Evolutionary conservation across 129 eudicot species (phyloP).

Genomic region (Helianthus tuberosus): DNA sequence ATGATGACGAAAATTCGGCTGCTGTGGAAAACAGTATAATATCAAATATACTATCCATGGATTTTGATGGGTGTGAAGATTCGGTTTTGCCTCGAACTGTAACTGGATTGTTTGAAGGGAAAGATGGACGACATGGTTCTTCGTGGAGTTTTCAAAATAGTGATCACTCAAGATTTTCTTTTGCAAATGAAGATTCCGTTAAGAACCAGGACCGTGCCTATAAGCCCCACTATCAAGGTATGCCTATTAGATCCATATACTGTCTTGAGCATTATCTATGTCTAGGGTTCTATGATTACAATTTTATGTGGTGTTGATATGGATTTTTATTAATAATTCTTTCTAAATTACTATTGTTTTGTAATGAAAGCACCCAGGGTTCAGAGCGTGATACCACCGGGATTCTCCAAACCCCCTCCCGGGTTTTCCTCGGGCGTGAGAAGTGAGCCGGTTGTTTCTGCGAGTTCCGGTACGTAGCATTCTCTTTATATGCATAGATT

Average conservation of each 20-base stretch:
- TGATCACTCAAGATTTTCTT: conserved; percentile 58
- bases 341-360: background rate
- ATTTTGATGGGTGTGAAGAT: conserved; percentile 57
- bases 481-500: conserved; percentile 5
- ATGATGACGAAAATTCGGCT: conserved; percentile 46
- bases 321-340: background rate
- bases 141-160: conserved; percentile 49
- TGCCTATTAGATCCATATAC: background rate
- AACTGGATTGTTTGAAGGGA: conserved; percentile 40
- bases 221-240: conserved; percentile 65
- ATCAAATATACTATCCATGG: conserved; percentile 66
- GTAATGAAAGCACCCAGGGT: conserved; percentile 47
- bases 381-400: conserved; percentile 58
- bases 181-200: conserved; percentile 31
- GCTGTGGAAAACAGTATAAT: conserved; percentile 66
- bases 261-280: too few relatives aligned
- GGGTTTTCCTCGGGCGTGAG: conserved; percentile 55
- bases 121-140: conserved; percentile 48
- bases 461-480: conserved; percentile 44
- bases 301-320: conserved; percentile 2
- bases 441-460: conserved; percentile 38
- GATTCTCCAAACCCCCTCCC: conserved; percentile 76
- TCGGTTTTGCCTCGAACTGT: conserved; percentile 41
- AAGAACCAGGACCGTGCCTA: conserved; percentile 54
- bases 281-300: background rate